Percentiles rank a stretch among this genome's conserved stretches.
phyloP scores from a whole-genome alignment of 805 yeast genomes.

The Monosporozyma aerobia region DNA sequence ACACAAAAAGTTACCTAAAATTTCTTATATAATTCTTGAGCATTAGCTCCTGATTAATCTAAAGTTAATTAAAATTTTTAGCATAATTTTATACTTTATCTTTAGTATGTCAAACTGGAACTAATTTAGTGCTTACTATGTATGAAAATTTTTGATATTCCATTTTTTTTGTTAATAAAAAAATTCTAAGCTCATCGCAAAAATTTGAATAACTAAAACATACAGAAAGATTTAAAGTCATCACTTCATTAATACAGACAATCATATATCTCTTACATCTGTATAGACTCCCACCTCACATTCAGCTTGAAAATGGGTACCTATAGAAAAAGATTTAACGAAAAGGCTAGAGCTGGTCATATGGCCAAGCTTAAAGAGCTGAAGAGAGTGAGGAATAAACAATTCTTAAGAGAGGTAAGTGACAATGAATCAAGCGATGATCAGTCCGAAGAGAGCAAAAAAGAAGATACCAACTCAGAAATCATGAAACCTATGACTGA shows the following conservation, averaged over 20 bases:
- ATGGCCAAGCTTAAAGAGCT: conserved; percentile 69
- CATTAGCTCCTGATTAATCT: neutral
- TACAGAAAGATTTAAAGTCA: neutral
- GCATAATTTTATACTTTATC: neutral
- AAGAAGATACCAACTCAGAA: conserved; percentile 49
- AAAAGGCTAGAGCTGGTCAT: conserved; percentile 78
- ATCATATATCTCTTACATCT: neutral
- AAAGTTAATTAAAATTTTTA: neutral
- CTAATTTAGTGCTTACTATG: neutral
- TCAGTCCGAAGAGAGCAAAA: conserved; percentile 8
- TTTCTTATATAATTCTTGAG: too few species aligned
- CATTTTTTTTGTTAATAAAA: neutral
- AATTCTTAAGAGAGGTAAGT: conserved; percentile 44
- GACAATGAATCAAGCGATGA: conserved; percentile 30
- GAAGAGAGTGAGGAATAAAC: conserved; percentile 59
- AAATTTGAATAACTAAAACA: neutral
- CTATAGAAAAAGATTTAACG: conserved; percentile 71
- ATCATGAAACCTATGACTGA: conserved; percentile 52
- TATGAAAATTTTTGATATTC: neutral
- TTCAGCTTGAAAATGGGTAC: conserved; percentile 51
- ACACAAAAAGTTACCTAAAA: too few species aligned
- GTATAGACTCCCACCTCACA: neutral
- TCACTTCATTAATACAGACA: neutral
- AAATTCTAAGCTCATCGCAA: conserved; percentile 6
- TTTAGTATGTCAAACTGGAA: neutral